Base-by-base conservation (phyloP, 2,329 filamentous ascomycete species). In the Cladosporium cucumerinum region DNA sequence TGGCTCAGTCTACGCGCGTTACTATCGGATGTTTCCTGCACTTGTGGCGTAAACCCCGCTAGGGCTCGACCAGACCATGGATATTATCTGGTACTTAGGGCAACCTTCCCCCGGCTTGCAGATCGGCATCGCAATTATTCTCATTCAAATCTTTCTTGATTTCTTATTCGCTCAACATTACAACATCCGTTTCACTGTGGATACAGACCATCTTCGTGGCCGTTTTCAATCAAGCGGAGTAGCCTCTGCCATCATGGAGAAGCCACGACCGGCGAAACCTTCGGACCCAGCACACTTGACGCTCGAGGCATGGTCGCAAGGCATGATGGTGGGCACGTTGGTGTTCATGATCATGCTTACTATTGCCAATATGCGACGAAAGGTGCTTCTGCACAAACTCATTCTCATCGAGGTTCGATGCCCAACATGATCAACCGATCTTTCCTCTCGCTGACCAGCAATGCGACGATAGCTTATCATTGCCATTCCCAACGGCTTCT, bases 361-460 rank as follows among this genome's bases (percentile, higher is more conserved):
- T 8, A 26, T 58, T 23, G 57, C 57, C 6, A 58, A 58, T n/a
- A 58, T 58, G 57, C 57, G 57, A 46, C 57, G 57, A 23, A 39
- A 21, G n/a, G 57, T 58, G 23, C 34, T 58, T 6, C 16, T 58
- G 23, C 57, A 58, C 14, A 58, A 58, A 16, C 57, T 58, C 18
- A 58, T 58, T 58, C 34, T 58, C 2, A 21, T 58, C 14, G 57
- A 58, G 57, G 57, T 58, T 28, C 23, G 36, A 23, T 26, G 30
- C 11, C 14, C 32, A 26, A 3, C 23, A 21, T 36, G 65, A 78
- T 87, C 66, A 83, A 57, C 87, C 64, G 80, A 84, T 0, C 87
- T 85, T 85, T 81, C 87, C 4, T 43, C 12, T 43, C 3, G 16
- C n/a, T 36, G n/a, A 46, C 57, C 28, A 28, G 16, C 14, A 28